Conservation (phyloP, 2,329 filamentous ascomycete species). For the Akanthomyces muscarius region DNA sequence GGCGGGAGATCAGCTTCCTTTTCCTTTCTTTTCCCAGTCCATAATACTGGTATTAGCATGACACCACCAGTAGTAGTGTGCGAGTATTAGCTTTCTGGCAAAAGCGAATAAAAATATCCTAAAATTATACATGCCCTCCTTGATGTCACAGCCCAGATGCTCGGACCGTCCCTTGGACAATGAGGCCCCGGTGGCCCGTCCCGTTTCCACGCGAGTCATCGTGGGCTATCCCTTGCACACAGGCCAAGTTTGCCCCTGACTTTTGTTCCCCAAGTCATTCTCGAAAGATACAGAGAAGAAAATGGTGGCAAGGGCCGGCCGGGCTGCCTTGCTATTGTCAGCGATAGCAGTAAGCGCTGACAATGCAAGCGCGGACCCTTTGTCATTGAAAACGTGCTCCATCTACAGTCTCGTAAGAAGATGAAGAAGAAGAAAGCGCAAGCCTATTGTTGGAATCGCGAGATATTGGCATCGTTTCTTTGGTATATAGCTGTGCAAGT, state of each 20-base stretch:
- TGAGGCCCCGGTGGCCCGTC: slow-evolving; percentile 13
- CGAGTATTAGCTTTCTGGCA: not conserved
- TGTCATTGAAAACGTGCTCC: not conserved
- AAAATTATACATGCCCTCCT: slow-evolving; percentile 7
- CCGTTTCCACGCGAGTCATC: slow-evolving; percentile 16
- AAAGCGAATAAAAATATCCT: not conserved
- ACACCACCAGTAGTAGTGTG: not conserved
- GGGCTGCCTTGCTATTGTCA: not conserved
- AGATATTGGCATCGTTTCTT: not conserved
- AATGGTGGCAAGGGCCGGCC: not conserved
- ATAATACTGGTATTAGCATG: not conserved
- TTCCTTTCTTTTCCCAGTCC: not conserved
- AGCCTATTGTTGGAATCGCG: not conserved
- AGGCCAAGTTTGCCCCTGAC: not conserved
- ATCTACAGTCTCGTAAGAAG: not conserved
- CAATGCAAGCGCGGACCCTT: not conserved
- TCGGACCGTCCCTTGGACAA: slow-evolving; percentile 16
- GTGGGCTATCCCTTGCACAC: not conserved
- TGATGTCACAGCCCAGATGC: slow-evolving; percentile 11
- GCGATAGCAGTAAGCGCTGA: not conserved
- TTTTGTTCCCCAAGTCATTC: not conserved
- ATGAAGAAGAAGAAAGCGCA: not conserved
- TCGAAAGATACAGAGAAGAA: not conserved
- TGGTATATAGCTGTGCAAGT: not conserved
- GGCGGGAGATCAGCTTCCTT: slow-evolving; percentile 4